Evolutionary conservation across 129 eudicot species (phyloP).

Genomic region (Cynara cardunculus): DNA sequence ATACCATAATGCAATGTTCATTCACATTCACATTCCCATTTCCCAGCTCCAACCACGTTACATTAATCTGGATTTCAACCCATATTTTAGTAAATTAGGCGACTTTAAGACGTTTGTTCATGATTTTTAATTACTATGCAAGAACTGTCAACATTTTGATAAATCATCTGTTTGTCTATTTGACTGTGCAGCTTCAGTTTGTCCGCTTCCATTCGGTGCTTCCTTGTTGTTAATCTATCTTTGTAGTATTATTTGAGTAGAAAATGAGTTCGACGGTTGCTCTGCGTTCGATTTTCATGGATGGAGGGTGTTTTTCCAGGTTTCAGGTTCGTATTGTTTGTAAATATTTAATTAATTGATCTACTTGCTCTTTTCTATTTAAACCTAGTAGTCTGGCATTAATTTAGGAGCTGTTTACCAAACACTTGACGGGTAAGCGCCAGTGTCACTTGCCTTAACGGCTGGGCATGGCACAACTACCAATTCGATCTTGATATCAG

Average conservation of each 20-base stretch:
- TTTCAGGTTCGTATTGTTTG: slow-evolving; percentile 38
- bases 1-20: background rate
- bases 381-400: background rate
- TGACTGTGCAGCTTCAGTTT: slow-evolving; percentile 5
- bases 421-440: too few species aligned
- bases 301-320: slow-evolving; percentile 30
- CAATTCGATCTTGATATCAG: too few species aligned
- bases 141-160: background rate
- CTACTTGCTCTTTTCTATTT: background rate
- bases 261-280: slow-evolving; percentile 41
- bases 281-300: slow-evolving; percentile 25
- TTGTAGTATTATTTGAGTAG: background rate
- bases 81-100: slow-evolving; percentile 14
- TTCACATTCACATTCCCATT: background rate
- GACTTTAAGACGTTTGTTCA: background rate
- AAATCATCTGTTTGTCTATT: background rate
- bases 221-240: background rate
- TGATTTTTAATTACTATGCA: background rate
- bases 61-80: background rate
- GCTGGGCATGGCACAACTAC: too few species aligned
- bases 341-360: background rate
- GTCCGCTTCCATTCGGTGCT: background rate
- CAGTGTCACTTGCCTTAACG: too few species aligned
- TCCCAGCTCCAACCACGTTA: background rate
- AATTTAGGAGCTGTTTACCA: too few species aligned